Base-by-base conservation (phyloP, 768 basidiomycete species). In the Lactifluus rugatus region DNA sequence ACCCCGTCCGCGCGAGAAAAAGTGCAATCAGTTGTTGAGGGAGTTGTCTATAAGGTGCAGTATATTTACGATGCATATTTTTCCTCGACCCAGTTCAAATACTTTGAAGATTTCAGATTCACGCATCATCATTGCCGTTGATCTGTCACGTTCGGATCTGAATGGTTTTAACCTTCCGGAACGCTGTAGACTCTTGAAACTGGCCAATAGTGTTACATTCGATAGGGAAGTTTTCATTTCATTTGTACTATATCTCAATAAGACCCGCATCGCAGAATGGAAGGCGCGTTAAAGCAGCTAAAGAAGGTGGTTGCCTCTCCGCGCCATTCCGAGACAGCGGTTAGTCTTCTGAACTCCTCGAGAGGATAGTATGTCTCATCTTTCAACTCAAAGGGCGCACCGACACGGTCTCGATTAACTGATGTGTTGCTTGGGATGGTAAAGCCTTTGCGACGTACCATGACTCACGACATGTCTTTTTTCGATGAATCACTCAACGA, bases 201-300 rank as follows among this genome's bases (percentile, higher is more conserved):
- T 95, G 2, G 93, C 93, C 13, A 97, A 97, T 65, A 92, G 85
- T 54, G 83, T 90, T 16, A 98, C 94, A 0, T 93, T 89, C 68
- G 91, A 93, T 65, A 79, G 93, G 89, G 82, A 68, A 44, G 61
- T 36, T 45, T 52, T 47, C 36, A 19, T 26, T 3, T 48, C 25
- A 7, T 17, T 16, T 16, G 31, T 6, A 41, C 4, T 34, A 23
- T 14, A 50, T 5, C 42, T 21, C 26, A 41, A 32, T 25, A 31
- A 39, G 25, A 45, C 25, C 13, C 32, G 57, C 39, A 55, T 45
- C 34, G 10, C 56, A 92, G 93, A 62, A 96, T 97, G 93, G 89
- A 91, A 56, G 84, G 84, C 61, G 85, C 89, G 0, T 76, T 94
- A 8, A 79, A 84, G 60, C 76, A 79, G 53, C 71, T 93, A 25